Evolutionary conservation across 805 yeast genomes (phyloP), one percentile per base, ranked within the genome.

Genomic region (Candida adriatica): DNA sequence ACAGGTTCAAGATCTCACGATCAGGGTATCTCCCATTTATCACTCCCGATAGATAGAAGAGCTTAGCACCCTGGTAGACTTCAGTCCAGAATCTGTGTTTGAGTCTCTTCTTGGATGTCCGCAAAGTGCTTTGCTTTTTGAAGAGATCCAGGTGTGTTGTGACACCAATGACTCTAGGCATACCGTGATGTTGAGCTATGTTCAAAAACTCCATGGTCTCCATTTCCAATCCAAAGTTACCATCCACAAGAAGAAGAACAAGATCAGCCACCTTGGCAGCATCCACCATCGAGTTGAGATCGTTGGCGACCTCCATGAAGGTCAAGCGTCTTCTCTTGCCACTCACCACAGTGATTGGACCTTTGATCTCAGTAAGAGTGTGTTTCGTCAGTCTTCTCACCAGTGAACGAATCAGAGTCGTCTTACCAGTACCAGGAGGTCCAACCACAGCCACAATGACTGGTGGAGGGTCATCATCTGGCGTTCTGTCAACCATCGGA

Each of bases 131-230:
- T 39, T 82, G 95, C 13, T 83, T 79, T 54, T 83, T 88, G 68
- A 92, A 92, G 30, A 92, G 68, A 58, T 92, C 99, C 49, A 94
- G 68, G 64, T 92, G 99, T 0, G 98, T 92, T 6, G 95, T 82
- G 8, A 92, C 83, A 43, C 97, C 98, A 27, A 92, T 66, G 13
- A 92, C 94, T 47, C 96, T 74, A 25, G 99, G 99, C 88, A 92
- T 92, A 59, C 98, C 99, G 58, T 92, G 98, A 53, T 90, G 96
- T 48, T 92, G 95, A 4, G 96, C 94, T 44, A 92, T 73, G 51
- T 92, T 94, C 42, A 92, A 67, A 52, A 92, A 92, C 60, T 92
- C 99, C 97, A 92, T 94, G 7, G 98, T 92, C 60, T 92, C 99
- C 99, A 92, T 92, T 64, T 92, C 99, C 38, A 92, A 76, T 6